Evolutionary conservation across 768 basidiomycete genomes (phyloP).

Genomic region (Pleurotus tuber-regium): DNA sequence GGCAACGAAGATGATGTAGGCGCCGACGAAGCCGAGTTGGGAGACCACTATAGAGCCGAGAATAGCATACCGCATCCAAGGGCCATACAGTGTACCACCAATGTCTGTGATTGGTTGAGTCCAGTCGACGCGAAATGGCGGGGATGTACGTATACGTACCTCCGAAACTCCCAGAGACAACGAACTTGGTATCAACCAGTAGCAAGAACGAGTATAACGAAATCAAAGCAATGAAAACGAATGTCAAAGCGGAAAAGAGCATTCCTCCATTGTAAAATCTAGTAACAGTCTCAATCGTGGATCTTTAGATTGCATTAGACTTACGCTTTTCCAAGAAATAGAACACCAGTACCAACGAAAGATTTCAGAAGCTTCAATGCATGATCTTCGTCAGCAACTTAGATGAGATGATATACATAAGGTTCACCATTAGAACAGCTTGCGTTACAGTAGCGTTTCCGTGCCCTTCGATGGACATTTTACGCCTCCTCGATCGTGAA

Average conservation of each 20-base stretch:
- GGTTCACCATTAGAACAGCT: slow-evolving; percentile 85
- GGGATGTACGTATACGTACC: slow-evolving; percentile 44
- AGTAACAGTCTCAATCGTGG: not conserved
- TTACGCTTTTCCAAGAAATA: slow-evolving; percentile 94
- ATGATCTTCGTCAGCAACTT: slow-evolving; percentile 6
- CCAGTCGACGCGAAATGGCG: not conserved
- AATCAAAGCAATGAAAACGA: slow-evolving; percentile 78
- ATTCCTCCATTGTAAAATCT: slow-evolving; percentile 97
- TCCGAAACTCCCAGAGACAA: slow-evolving; percentile 91
- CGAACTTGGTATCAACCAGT: slow-evolving; percentile 82
- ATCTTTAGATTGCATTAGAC: slow-evolving; percentile 22
- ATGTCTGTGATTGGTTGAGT: slow-evolving; percentile 58
- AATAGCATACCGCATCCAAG: slow-evolving; percentile 90
- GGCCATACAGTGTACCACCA: slow-evolving; percentile 88
- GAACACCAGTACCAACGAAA: slow-evolving; percentile 92
- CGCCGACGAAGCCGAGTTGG: slow-evolving; percentile 84
- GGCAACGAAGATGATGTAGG: slow-evolving; percentile 95
- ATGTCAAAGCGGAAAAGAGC: slow-evolving; percentile 78
- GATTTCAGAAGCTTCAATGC: slow-evolving; percentile 74
- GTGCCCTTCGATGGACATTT: slow-evolving; percentile 54
- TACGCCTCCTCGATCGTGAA: slow-evolving; percentile 53
- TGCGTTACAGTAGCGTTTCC: slow-evolving; percentile 91
- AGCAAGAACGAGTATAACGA: slow-evolving; percentile 94
- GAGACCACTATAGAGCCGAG: slow-evolving; percentile 85
- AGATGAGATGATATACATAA: not conserved